Conservation (phyloP, 805 yeast genomes). For the Zygosaccharomyces lentus region DNA sequence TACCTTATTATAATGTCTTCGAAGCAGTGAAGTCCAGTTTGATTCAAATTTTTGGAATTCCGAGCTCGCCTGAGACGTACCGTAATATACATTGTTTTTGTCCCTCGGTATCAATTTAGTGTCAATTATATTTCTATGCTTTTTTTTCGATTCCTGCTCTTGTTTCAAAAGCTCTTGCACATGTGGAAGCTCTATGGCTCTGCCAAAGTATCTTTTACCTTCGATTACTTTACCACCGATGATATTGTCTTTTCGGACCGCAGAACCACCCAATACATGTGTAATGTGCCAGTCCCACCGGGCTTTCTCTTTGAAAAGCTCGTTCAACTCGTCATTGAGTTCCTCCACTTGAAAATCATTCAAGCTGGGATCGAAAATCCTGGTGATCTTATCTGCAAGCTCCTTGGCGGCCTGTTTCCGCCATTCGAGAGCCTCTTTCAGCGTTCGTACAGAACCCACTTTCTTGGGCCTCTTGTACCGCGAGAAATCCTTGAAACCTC, state of each 20-base stretch:
- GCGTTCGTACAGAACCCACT: slow-evolving; percentile 46
- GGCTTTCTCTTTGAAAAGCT: slow-evolving; percentile 57
- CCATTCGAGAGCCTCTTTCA: slow-evolving; percentile 71
- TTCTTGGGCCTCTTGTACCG: slow-evolving; percentile 57
- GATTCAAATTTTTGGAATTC: slow-evolving; percentile 13
- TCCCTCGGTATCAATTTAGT: slow-evolving; percentile 12
- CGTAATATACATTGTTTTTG: slow-evolving; percentile 7
- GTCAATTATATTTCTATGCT: slow-evolving; percentile 11
- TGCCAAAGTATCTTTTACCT: slow-evolving; percentile 74
- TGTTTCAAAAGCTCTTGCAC: slow-evolving; percentile 48
- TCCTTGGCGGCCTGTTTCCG: slow-evolving; percentile 58
- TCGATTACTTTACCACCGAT: slow-evolving; percentile 35
- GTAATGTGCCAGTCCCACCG: slow-evolving; percentile 77
- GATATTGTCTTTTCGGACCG: slow-evolving; percentile 19
- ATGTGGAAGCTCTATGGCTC: slow-evolving; percentile 78
- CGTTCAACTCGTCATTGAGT: slow-evolving; percentile 69
- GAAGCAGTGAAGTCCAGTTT: slow-evolving; percentile 16
- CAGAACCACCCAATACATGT: slow-evolving; percentile 55
- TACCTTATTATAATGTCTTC: slow-evolving; percentile 13
- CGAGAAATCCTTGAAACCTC: slow-evolving; percentile 54
- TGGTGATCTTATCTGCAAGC: slow-evolving; percentile 53
- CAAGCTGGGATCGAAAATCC: slow-evolving; percentile 57
- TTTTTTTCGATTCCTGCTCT: slow-evolving; percentile 25
- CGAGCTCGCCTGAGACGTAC: neutral
- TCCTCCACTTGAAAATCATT: slow-evolving; percentile 65